Evolutionary conservation across 164 flowering plant genomes (phyloP).

Genomic region (Nymphaea thermarum): DNA sequence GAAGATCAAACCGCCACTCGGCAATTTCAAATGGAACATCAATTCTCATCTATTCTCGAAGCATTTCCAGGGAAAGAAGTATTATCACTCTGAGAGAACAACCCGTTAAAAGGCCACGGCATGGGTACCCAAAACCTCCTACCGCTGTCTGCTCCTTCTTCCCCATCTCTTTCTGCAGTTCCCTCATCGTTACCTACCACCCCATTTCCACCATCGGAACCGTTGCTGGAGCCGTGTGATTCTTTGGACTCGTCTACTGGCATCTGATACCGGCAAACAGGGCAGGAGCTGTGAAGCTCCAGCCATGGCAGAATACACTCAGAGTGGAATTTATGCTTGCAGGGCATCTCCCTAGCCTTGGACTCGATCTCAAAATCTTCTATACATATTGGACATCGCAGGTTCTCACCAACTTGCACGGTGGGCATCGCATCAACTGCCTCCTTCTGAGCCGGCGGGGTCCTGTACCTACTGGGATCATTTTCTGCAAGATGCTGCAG

Average conservation of each 20-base stretch:
- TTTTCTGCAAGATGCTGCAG: conserved; percentile 86
- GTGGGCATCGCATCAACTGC: conserved; percentile 70
- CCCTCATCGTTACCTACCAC: conserved; percentile 11
- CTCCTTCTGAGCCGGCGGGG: conserved; percentile 76
- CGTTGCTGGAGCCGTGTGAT: conserved; percentile 19
- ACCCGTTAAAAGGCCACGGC: conserved; percentile 54
- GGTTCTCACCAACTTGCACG: conserved; percentile 29
- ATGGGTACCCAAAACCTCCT: conserved; percentile 36
- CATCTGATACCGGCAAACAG: conserved; percentile 71
- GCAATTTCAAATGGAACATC: conserved; percentile 5
- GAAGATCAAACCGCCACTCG: neutral
- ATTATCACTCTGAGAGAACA: conserved; percentile 14
- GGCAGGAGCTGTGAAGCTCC: conserved; percentile 85
- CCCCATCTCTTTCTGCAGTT: conserved; percentile 9
- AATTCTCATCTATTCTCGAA: conserved; percentile 25
- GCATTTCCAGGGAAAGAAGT: conserved; percentile 13
- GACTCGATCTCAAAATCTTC: conserved; percentile 63
- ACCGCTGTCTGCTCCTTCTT: conserved; percentile 25
- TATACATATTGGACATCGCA: conserved; percentile 67
- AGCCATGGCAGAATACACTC: conserved; percentile 73
- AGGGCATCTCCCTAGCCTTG: conserved; percentile 81
- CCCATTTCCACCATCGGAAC: conserved; percentile 4
- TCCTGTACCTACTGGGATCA: conserved; percentile 80
- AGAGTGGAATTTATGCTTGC: conserved; percentile 73
- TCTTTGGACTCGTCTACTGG: conserved; percentile 54